Evolutionary conservation across 306 rosid genomes (phyloP), one percentile per base, ranked within the genome.

Genomic region (Trifolium fragiferum): DNA sequence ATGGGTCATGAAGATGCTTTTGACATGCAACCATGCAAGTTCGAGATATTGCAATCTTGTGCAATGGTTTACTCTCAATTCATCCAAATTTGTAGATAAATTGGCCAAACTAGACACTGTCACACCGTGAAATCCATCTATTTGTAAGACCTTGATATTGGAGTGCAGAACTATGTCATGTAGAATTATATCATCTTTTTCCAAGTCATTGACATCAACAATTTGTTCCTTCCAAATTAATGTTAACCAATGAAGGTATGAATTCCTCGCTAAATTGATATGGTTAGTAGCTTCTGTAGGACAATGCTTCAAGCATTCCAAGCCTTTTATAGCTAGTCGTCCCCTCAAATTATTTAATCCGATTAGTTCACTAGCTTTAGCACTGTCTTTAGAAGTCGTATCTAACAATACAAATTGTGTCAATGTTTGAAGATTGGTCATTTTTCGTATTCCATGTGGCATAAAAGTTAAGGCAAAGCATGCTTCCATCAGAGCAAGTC

Each of bases 1-100:
- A 15, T 40, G 3, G 0, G 0, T 0, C 8, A 72, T 23, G 0
- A 0, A 0, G 6, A 67, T 14, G n/a, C 0, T 0, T 58, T 25
- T 41, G 16, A 72, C 30, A 41, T 38, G 64, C 20, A 20, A 70
- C 6, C 1, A 14, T 9, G 66, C 41, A 25, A 65, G 44, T 15
- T 47, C 1, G 19, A 47, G 6, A 66, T 21, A 27, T 65, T 19
- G 79, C 18, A 65, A 14, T 75, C 66, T 51, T n/a, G 3, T 1
- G 18, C 54, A 62, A 8, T 1, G 0, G 11, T 0, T 0, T 35
- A 64, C 8, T 0, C 0, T 0, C 12, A 69, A 4, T 2, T 1
- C 0, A 10, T 13, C 1, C 54, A 75, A 53, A 75, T 51, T 75
- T 37, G 18, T 21, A 13, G 21, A 32, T 8, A 37, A 21, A 37